Conservation (phyloP, 352 stramenopile genomes). For the Pseudoperonospora humuli region DNA sequence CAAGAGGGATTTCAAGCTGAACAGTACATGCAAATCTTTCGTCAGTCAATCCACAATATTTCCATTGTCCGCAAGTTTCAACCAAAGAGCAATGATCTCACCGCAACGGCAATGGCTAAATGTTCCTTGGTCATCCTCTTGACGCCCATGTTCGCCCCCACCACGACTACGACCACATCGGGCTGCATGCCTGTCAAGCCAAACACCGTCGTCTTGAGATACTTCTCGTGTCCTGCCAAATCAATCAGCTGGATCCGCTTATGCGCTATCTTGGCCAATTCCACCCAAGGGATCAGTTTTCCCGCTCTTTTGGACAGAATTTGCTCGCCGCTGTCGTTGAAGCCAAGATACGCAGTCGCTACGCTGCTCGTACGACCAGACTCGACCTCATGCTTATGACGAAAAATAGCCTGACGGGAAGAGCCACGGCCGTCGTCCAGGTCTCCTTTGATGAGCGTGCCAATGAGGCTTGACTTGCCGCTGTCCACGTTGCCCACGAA, state of each 20-base stretch:
- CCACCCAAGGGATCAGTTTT: constrained; percentile 72
- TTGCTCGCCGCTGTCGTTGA: constrained; percentile 64
- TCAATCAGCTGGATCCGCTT: constrained; percentile 87
- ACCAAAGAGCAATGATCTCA: constrained; percentile 12
- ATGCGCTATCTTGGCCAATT: constrained; percentile 68
- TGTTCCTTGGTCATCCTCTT: constrained; percentile 93
- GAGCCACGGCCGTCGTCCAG: constrained; percentile 94
- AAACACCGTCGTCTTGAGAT: constrained; percentile 99
- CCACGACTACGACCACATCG: constrained; percentile 92
- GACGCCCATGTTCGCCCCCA: constrained; percentile 92
- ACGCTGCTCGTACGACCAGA: constrained; percentile 80
- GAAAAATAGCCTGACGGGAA: constrained; percentile 77
- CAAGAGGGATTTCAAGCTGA: constrained; percentile 86
- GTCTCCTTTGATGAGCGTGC: constrained; percentile 90
- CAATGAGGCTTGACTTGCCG: constrained; percentile 91
- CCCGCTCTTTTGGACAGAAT: constrained; percentile 67
- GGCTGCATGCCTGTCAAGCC: constrained; percentile 95
- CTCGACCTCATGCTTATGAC: constrained; percentile 82
- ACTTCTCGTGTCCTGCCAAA: constrained; percentile 94
- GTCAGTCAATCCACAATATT: not conserved
- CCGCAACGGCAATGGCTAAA: constrained; percentile 86
- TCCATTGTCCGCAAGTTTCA: not conserved
- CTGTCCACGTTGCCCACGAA: constrained; percentile 91
- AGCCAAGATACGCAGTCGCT: constrained; percentile 77
- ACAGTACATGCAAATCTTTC: constrained; percentile 1